phyloP scores from a whole-genome alignment of 441 rosid species.

The Brassica hybrid region DNA sequence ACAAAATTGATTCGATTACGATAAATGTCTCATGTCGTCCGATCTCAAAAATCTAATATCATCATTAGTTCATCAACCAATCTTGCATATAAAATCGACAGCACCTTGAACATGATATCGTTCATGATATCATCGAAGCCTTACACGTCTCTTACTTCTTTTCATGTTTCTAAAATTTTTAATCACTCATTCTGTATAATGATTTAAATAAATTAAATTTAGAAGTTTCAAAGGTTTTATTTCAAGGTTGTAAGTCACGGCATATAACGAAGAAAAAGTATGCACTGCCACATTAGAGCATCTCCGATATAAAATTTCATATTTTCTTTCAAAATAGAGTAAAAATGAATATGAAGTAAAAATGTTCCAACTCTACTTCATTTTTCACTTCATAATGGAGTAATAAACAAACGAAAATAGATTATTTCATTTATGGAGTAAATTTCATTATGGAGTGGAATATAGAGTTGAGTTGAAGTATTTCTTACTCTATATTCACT shows the following conservation, averaged over 20 bases:
- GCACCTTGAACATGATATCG: slow-evolving; percentile 6
- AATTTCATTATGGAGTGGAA: no score
- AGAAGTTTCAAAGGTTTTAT: background rate
- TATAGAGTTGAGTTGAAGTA: no score
- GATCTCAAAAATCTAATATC: background rate
- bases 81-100: background rate
- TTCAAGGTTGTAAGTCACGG: background rate
- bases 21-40: slow-evolving; percentile 12
- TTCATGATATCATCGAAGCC: background rate
- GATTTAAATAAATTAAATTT: background rate
- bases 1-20: background rate
- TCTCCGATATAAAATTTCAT: no score
- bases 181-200: background rate
- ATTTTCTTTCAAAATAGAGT: no score
- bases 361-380: no score
- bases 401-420: no score
- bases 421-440: no score
- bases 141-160: slow-evolving; percentile 16
- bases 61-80: slow-evolving; percentile 23
- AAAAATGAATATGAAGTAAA: no score
- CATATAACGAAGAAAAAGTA: background rate
- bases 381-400: no score
- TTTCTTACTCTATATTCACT: no score
- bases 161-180: background rate
- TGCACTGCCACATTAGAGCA: no score